Evolutionary conservation across 116 monocot species (phyloP).

Genomic region (Zostera marina): DNA sequence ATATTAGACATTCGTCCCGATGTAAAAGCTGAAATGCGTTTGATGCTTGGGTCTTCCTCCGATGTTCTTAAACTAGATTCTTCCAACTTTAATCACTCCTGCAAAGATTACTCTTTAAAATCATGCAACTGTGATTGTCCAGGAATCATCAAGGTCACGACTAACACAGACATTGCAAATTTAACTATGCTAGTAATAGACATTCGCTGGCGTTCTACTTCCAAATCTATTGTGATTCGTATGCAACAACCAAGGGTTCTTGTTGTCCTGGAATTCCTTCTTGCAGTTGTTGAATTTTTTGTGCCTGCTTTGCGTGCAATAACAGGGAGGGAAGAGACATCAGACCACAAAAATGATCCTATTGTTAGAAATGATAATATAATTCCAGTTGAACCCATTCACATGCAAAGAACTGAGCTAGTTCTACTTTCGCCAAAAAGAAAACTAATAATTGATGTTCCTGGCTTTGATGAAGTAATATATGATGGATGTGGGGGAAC

Average conservation of each 20-base stretch:
- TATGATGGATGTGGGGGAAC: constrained; percentile 92
- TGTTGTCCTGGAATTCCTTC: constrained; percentile 85
- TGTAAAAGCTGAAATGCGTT: constrained; percentile 82
- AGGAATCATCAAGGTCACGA: constrained; percentile 1
- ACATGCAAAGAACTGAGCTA: constrained; percentile 44
- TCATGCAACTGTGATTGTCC: background rate
- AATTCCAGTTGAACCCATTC: constrained; percentile 45
- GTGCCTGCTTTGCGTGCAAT: constrained; percentile 61
- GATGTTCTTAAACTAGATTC: constrained; percentile 32
- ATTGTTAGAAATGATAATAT: constrained; percentile 47
- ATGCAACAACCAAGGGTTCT: constrained; percentile 89
- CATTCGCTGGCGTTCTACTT: constrained; percentile 71
- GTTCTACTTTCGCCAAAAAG: constrained; percentile 59
- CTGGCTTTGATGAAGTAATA: constrained; percentile 46
- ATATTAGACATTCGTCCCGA: constrained; percentile 78
- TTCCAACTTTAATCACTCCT: background rate
- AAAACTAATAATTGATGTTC: constrained; percentile 71
- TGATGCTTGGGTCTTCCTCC: constrained; percentile 78
- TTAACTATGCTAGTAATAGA: constrained; percentile 90
- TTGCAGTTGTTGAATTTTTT: constrained; percentile 84
- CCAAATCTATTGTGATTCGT: constrained; percentile 70
- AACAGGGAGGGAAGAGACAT: constrained; percentile 73
- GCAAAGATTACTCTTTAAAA: constrained; percentile 2
- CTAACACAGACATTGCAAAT: constrained; percentile 28
- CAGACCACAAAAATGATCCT: constrained; percentile 76